phyloP scores from a whole-genome alignment of 495 filamentous ascomycete species.

The Glonium stellatum region DNA sequence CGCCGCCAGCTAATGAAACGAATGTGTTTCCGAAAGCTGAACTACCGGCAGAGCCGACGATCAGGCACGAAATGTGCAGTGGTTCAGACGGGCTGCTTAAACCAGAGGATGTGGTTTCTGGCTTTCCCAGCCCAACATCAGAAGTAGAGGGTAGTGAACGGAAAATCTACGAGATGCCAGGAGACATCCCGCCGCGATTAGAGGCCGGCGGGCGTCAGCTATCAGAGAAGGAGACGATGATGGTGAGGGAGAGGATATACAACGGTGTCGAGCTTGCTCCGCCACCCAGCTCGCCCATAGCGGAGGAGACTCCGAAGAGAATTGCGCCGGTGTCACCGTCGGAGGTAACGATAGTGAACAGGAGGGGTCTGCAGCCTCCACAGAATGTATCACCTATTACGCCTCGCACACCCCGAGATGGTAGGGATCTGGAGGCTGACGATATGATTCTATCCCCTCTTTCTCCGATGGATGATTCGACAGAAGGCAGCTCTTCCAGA shows the following conservation, averaged over 20 bases:
- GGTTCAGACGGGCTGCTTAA: conserved; percentile 4
- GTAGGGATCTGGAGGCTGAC: conserved; percentile 19
- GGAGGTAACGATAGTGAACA: conserved; percentile 19
- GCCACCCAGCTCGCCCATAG: conserved; percentile 5
- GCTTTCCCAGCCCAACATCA: conserved; percentile 15
- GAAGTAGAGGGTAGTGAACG: conserved; percentile 32
- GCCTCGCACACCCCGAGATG: conserved; percentile 6
- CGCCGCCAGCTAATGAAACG: conserved; percentile 11
- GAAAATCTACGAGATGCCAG: conserved; percentile 36
- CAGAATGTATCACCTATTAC: conserved; percentile 20
- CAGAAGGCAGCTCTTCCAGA: conserved; percentile 5
- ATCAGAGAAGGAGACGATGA: conserved; percentile 36
- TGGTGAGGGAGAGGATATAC: conserved; percentile 31
- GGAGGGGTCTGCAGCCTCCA: conserved; percentile 7
- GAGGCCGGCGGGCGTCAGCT: conserved; percentile 35
- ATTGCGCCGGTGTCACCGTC: conserved; percentile 17
- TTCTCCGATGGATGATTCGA: conserved; percentile 18
- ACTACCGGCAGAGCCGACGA: conserved; percentile 20
- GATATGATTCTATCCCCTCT: conserved; percentile 26
- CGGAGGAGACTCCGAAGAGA: conserved; percentile 18
- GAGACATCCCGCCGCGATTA: conserved; percentile 30
- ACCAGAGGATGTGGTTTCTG: conserved; percentile 3
- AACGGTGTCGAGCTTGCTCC: conserved; percentile 31
- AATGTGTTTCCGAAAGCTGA: conserved; percentile 38
- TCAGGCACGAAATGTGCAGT: conserved; percentile 1